Evolutionary conservation across 2,329 filamentous ascomycete genomes (phyloP).

Genomic region (Colletotrichum spinosum): DNA sequence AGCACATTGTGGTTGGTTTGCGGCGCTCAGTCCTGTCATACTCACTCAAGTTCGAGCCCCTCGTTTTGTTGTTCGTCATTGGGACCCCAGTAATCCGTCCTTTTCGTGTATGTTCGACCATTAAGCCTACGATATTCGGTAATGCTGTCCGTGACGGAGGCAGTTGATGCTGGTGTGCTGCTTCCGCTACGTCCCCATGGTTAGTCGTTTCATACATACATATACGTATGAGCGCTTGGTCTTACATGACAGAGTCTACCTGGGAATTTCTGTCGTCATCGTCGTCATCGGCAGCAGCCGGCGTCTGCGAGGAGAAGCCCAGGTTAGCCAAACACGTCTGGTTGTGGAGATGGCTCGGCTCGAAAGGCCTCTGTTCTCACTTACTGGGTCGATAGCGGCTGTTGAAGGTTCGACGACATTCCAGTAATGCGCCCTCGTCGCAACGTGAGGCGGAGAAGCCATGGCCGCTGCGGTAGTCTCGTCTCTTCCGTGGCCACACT

Average conservation of each 20-base stretch:
- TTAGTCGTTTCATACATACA: background rate
- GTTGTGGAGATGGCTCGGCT: too few relatives aligned
- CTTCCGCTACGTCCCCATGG: background rate
- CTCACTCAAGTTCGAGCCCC: conserved; percentile 31
- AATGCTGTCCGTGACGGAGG: conserved; percentile 23
- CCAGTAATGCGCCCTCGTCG: too few relatives aligned
- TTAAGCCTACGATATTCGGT: conserved; percentile 30
- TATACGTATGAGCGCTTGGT: too few relatives aligned
- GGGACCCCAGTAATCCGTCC: conserved; percentile 35
- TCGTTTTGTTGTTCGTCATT: conserved; percentile 35
- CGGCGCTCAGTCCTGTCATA: fast-evolving
- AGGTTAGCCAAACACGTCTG: too few relatives aligned
- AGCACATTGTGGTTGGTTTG: too few relatives aligned
- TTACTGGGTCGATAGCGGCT: too few relatives aligned
- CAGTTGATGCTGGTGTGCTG: background rate
- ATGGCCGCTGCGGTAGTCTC: too few relatives aligned
- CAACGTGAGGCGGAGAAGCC: too few relatives aligned
- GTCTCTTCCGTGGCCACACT: too few relatives aligned
- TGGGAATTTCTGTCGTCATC: background rate
- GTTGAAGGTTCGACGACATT: too few relatives aligned
- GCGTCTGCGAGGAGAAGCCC: too few relatives aligned
- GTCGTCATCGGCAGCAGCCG: background rate
- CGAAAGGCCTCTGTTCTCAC: too few relatives aligned
- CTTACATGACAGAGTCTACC: background rate
- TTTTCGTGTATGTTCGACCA: conserved; percentile 32